Evolutionary conservation across 208 protist genomes (phyloP).

Genomic region (Wallacemonas sp.): DNA sequence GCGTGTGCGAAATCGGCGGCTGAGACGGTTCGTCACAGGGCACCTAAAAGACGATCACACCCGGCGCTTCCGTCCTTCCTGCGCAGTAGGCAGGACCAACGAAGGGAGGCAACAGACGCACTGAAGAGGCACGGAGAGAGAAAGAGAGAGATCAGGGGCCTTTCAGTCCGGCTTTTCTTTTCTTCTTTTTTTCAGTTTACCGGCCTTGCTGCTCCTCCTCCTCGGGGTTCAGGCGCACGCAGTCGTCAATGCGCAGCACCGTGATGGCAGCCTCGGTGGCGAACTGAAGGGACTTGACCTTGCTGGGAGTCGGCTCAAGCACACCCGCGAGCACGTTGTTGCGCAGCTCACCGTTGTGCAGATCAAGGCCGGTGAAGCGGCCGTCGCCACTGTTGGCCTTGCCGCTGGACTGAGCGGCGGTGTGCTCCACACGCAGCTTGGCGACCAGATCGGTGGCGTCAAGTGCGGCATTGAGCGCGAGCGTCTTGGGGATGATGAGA

Average conservation of each 20-base stretch:
- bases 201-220: slow-evolving; percentile 54
- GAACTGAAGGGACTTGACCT: slow-evolving; percentile 99
- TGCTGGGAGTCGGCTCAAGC: slow-evolving; percentile 98
- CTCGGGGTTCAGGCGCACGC: slow-evolving; percentile 96
- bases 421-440: slow-evolving; percentile 97
- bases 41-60: no score
- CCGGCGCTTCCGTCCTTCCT: no score
- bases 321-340: slow-evolving; percentile 98
- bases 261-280: slow-evolving; percentile 99
- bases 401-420: slow-evolving; percentile 75
- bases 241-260: slow-evolving; percentile 99
- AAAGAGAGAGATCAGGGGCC: neutral
- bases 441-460: slow-evolving; percentile 99
- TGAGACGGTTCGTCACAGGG: no score
- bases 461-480: slow-evolving; percentile 98
- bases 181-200: slow-evolving; percentile 10
- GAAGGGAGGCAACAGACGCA: neutral
- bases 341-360: slow-evolving; percentile 92
- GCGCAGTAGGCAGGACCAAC: no score
- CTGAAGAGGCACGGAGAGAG: neutral
- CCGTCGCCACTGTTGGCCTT: slow-evolving; percentile 25
- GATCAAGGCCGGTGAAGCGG: slow-evolving; percentile 93
- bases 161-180: neutral
- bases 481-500: slow-evolving; percentile 98
- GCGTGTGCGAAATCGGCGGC: no score